These are phyloP conservation scores for Teratosphaeria gauchensis DNA, from an alignment of 2,329 filamentous ascomycete species.

Conservation along the genomic window DNA sequence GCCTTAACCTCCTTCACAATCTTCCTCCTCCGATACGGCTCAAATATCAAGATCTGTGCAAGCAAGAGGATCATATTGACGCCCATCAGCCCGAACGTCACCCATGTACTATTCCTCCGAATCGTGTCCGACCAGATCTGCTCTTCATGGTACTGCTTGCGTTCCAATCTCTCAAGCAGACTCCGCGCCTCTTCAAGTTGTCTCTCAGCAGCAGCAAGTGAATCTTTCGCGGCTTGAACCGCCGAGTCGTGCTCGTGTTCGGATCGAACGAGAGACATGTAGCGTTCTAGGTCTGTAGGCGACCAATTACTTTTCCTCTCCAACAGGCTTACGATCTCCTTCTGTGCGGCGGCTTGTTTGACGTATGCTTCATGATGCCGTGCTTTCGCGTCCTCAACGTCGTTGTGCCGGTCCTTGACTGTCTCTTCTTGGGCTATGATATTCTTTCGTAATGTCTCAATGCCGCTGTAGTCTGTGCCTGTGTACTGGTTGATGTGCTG, in stretches of 20 bases:
- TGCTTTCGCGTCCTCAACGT: conserved; percentile 61
- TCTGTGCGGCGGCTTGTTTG: conserved; percentile 77
- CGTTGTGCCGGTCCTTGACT: conserved; percentile 50
- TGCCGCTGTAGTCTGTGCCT: conserved; percentile 73
- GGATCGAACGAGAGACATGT: conserved; percentile 81
- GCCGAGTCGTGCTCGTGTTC: conserved; percentile 89
- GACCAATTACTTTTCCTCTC: conserved; percentile 92
- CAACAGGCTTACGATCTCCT: conserved; percentile 87
- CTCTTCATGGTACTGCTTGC: conserved; percentile 93
- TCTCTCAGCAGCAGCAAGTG: conserved; percentile 64
- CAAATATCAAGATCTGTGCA: conserved; percentile 61
- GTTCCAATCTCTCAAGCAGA: conserved; percentile 69
- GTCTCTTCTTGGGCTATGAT: conserved; percentile 58
- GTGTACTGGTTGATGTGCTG: conserved; percentile 90
- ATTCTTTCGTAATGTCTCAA: conserved; percentile 71
- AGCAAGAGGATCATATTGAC: conserved; percentile 87
- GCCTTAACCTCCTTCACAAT: conserved; percentile 69
- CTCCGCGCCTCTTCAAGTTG: conserved; percentile 68
- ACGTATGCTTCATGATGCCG: conserved; percentile 76
- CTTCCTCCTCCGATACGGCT: conserved; percentile 78
- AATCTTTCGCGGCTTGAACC: conserved; percentile 62
- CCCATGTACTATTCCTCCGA: conserved; percentile 91
- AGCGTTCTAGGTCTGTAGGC: conserved; percentile 78
- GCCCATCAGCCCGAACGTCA: conserved; percentile 96
- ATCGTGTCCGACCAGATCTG: conserved; percentile 99